Base-by-base conservation (phyloP, 176 grass and related monocot species). In the Pharus latifolius region DNA sequence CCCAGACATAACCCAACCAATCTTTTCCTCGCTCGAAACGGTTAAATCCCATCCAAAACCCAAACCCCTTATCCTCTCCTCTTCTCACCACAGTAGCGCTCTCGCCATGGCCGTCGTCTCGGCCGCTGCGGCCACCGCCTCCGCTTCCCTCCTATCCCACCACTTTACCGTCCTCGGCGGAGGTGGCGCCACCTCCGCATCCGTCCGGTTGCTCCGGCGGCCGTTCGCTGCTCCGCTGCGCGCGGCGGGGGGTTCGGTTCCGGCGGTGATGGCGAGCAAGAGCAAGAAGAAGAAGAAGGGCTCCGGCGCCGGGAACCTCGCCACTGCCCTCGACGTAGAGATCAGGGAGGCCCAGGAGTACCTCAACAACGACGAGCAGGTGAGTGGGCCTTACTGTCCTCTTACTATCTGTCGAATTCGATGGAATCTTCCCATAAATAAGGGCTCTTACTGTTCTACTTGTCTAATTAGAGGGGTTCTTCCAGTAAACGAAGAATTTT, bases 261-360 rank as follows among this genome's bases (percentile, higher is more conserved):
- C 72, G 25, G 27, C 29, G 23, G 28, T 60, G 15, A 56, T 75
- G 63, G 49, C 55, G 63, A 17, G 69, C 63, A 77, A 85, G 23
- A 75, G 83, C 70, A 80, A 70, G 76, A 85, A 60, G 82, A 80
- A 71, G 60, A 94, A 91, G 81, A 78, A 83, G 47, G 53, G 74
- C 2, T 66, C 40, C 40, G 94, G 86, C 13, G 59, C 75, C 1
- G 70, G 75, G 20, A 79, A 60, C 2, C 87, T 98, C 6, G 20
- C 86, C 17, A 75, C 70, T 13, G 72, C 84, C 12, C 72, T 98
- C 11, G 94, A 93, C 17, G 29, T 71, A 0, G 94, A 98, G 75
- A 93, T 98, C 29, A 90, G 82, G 75, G 91, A 86, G 30, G 81
- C 84, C 1, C 74, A 81, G 78, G 75, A 79, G 60, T 93, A 83